Evolutionary conservation across 164 flowering plant genomes (phyloP), one percentile per base, ranked within the genome.

Genomic region (Brasenia schreberi): DNA sequence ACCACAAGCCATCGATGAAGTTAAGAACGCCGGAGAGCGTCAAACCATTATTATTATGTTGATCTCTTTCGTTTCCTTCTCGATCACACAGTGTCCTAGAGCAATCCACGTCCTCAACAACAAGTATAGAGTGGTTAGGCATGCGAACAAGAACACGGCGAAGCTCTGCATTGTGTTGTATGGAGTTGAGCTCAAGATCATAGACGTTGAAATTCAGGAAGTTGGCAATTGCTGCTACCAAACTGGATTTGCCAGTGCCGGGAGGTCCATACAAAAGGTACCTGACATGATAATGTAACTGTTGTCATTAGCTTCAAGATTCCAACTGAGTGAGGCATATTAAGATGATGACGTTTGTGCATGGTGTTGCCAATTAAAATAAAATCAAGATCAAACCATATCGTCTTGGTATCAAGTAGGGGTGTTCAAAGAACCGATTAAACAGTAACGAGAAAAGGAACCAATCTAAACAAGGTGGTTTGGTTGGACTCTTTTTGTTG

Each of bases 151-250:
- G 53, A 18, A 73, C 64, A 18, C 60, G 69, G n/a, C 76, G 59
- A 39, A 73, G 65, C 18, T 63, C 44, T 6, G 69, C 63, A 39
- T 73, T 70, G 42, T 43, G 53, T n/a, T 60, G 53, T 1, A 73
- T 67, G 1, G 69, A 66, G 19, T 72, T 66, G n/a, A 73, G 23
- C 42, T 73, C 72, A 60, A 73, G 70, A 49, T 73, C 76, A 59
- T 73, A 73, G 18, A 73, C 64, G 43, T 73, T 69, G 42, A 65
- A 73, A n/a, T 64, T 53, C 6, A 73, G 12, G 27, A 69, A 60
- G 18, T 73, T 73, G 6, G 72, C 67, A 5, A 59, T 69, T 3
- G 71, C 71, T 10, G 71, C 71, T 5, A 68, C 52, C 62, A 68
- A 10, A 16, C 53, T 68, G 12, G 70, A 68, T 58, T 68, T 68